Evolutionary conservation across 148 eudicot species (phyloP).

Genomic region (Rhododendron henanense): DNA sequence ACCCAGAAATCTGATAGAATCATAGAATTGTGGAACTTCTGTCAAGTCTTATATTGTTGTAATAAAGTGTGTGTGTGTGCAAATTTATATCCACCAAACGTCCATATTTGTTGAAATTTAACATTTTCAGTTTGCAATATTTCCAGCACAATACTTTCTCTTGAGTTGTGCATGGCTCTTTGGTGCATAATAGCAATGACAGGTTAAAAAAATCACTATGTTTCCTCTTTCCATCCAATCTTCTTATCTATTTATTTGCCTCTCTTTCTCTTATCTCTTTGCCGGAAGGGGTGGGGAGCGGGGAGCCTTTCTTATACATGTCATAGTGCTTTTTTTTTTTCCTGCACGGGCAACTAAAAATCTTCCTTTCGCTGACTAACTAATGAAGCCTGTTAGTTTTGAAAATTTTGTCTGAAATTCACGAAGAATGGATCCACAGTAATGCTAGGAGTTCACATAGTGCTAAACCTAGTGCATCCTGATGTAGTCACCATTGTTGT

Average conservation of each 20-base stretch:
- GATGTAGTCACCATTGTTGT: conserved; percentile 62
- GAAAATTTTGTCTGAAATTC: conserved; percentile 12
- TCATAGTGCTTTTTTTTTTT: not conserved
- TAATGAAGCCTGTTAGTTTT: not conserved
- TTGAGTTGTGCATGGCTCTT: not conserved
- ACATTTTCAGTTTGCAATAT: not conserved
- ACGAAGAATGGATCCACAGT: conserved; percentile 38
- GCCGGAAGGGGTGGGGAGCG: too few relatives aligned
- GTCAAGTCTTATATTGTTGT: too few relatives aligned
- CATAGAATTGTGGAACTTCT: too few relatives aligned
- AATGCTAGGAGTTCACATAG: conserved; percentile 59
- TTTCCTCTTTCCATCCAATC: too few relatives aligned
- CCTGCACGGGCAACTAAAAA: not conserved
- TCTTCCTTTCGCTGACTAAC: not conserved
- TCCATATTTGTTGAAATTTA: not conserved
- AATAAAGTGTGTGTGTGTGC: too few relatives aligned
- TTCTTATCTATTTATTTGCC: not conserved
- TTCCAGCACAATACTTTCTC: not conserved
- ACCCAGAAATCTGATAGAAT: too few relatives aligned
- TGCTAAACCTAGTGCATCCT: conserved; percentile 46
- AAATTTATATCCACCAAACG: not conserved
- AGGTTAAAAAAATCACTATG: not conserved
- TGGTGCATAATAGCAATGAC: not conserved
- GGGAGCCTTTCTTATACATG: not conserved
- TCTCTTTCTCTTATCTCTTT: not conserved